These are phyloP conservation scores for Hanseniaspora gamundiae DNA, from an alignment of 1,139 yeast genomes.

Conservation along the genomic window DNA sequence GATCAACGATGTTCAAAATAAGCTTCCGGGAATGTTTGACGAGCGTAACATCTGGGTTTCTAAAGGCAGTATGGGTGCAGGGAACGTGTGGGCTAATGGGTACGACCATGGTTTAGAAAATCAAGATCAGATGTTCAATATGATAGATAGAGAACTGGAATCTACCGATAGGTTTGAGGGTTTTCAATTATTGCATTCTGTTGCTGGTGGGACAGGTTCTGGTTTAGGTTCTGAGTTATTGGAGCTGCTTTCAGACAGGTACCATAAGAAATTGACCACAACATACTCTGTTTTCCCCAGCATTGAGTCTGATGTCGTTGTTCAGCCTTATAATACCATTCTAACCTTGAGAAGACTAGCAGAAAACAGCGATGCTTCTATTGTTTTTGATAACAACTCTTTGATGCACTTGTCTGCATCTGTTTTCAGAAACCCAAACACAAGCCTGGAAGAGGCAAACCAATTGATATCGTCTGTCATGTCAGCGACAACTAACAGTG, in stretches of 20 bases:
- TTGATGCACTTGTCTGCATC: constrained; percentile 37
- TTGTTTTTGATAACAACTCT: constrained; percentile 86
- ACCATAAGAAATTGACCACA: constrained; percentile 68
- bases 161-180: constrained; percentile 84
- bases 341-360: constrained; percentile 71
- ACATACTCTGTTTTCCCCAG: constrained; percentile 83
- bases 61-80: constrained; percentile 81
- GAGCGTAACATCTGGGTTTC: constrained; percentile 75
- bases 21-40: constrained; percentile 59
- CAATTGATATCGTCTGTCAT: constrained; percentile 76
- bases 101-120: constrained; percentile 62
- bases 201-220: constrained; percentile 98
- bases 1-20: constrained; percentile 47
- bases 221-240: constrained; percentile 81
- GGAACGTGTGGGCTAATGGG: constrained; percentile 92
- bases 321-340: constrained; percentile 88
- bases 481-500: constrained; percentile 75
- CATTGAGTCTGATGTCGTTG: constrained; percentile 82
- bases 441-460: constrained; percentile 58
- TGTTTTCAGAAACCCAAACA: constrained; percentile 31
- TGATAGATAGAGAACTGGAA: constrained; percentile 84
- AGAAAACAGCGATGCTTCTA: constrained; percentile 72
- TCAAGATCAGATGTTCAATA: constrained; percentile 61
- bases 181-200: constrained; percentile 83
- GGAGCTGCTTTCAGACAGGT: constrained; percentile 71